phyloP scores from a whole-genome alignment of 768 basidiomycete genomes.

The Tricholoma bakamatsutake region DNA sequence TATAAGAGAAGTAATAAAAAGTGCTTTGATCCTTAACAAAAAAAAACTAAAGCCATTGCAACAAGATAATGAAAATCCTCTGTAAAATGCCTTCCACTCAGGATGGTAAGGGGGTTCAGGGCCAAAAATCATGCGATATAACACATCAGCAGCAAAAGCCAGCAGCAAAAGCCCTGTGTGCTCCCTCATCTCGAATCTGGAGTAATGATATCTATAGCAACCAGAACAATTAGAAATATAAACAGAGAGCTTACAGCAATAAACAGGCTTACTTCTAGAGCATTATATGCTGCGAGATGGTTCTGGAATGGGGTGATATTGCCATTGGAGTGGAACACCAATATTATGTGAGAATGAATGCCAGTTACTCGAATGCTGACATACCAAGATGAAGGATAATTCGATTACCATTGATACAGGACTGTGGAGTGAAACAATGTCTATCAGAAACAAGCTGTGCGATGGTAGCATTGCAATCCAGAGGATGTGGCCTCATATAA shows the following conservation, averaged over 20 bases:
- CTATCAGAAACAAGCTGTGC: background rate
- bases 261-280: background rate
- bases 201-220: background rate
- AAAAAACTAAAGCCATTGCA: background rate
- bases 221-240: background rate
- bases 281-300: background rate
- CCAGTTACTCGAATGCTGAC: too few relatives aligned
- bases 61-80: background rate
- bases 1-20: background rate
- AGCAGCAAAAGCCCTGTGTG: too few relatives aligned
- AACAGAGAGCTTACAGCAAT: background rate
- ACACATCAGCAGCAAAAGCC: too few relatives aligned
- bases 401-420: background rate
- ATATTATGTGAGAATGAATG: too few relatives aligned
- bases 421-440: background rate
- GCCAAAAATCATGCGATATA: too few relatives aligned
- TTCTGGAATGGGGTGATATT: background rate
- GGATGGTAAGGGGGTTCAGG: background rate
- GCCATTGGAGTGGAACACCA: background rate
- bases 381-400: background rate
- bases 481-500: too few relatives aligned
- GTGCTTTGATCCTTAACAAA: background rate
- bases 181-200: background rate
- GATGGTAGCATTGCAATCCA: background rate
- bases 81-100: background rate